Conservation (phyloP, 768 basidiomycete species). For the Leccinum longicurvipes region DNA sequence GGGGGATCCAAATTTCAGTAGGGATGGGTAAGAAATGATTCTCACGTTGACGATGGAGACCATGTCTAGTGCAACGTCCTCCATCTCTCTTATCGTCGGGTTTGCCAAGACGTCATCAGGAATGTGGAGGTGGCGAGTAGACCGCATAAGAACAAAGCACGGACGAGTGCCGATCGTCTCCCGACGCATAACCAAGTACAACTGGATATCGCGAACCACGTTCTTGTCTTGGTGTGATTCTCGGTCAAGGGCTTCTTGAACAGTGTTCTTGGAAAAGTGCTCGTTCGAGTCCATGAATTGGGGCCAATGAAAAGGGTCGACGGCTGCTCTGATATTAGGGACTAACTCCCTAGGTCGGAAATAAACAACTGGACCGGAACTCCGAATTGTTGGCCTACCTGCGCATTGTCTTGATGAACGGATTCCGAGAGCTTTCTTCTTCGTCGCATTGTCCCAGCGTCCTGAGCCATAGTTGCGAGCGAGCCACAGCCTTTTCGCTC, state of each 20-base stretch:
- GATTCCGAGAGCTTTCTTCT: conserved; percentile 16
- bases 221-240: conserved; percentile 16
- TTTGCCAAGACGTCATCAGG: conserved; percentile 21
- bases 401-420: conserved; percentile 25
- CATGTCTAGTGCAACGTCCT: conserved; percentile 24
- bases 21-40: too few relatives aligned
- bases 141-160: conserved; percentile 29
- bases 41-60: conserved; percentile 27
- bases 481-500: conserved; percentile 13
- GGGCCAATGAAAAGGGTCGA: conserved; percentile 29
- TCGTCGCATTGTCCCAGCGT: conserved; percentile 19
- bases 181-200: conserved; percentile 28
- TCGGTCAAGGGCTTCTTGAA: conserved; percentile 28
- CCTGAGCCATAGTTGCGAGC: conserved; percentile 24
- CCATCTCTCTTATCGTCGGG: conserved; percentile 27
- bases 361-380: neutral
- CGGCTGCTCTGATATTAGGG: conserved; percentile 19
- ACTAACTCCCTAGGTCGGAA: conserved; percentile 19
- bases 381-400: conserved; percentile 11
- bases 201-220: conserved; percentile 17
- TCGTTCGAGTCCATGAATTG: conserved; percentile 23
- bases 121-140: conserved; percentile 24
- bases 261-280: conserved; percentile 17
- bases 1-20: neutral
- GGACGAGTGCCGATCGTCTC: conserved; percentile 29